phyloP scores from a whole-genome alignment of 306 rosid species.

The Rosa multiflora region DNA sequence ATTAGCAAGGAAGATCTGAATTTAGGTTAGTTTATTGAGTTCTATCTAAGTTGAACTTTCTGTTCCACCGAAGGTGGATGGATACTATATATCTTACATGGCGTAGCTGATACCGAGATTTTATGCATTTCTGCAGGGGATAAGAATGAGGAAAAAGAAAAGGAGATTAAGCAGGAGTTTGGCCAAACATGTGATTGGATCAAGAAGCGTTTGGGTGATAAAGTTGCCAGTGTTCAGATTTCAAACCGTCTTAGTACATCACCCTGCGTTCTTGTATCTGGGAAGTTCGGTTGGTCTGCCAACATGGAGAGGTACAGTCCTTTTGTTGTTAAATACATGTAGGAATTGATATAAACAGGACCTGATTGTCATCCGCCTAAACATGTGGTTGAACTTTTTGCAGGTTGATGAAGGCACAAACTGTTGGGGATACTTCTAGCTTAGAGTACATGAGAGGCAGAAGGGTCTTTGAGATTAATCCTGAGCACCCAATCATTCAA shows the following conservation, averaged over 20 bases:
- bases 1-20: slow-evolving; percentile 98
- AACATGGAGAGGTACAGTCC: slow-evolving; percentile 85
- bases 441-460: slow-evolving; percentile 96
- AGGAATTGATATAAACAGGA: background rate
- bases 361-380: slow-evolving; percentile 13
- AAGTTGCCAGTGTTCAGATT: slow-evolving; percentile 89
- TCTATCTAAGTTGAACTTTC: background rate
- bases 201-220: slow-evolving; percentile 85
- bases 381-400: slow-evolving; percentile 8
- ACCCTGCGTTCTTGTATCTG: slow-evolving; percentile 92
- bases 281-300: slow-evolving; percentile 99
- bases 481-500: slow-evolving; percentile 79
- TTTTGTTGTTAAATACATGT: slow-evolving; percentile 11
- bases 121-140: slow-evolving; percentile 56
- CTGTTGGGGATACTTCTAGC: slow-evolving; percentile 81
- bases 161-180: slow-evolving; percentile 83
- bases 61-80: background rate
- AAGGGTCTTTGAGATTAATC: slow-evolving; percentile 95
- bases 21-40: slow-evolving; percentile 52
- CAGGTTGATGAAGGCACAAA: slow-evolving; percentile 94
- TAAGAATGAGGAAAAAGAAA: slow-evolving; percentile 86
- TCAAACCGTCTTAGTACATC: slow-evolving; percentile 90
- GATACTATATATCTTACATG: slow-evolving; percentile 3
- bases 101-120: background rate
- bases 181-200: slow-evolving; percentile 93